Evolutionary conservation across 2,329 filamentous ascomycete species (phyloP).

Genomic region (Talaromyces albobiverticillius): DNA sequence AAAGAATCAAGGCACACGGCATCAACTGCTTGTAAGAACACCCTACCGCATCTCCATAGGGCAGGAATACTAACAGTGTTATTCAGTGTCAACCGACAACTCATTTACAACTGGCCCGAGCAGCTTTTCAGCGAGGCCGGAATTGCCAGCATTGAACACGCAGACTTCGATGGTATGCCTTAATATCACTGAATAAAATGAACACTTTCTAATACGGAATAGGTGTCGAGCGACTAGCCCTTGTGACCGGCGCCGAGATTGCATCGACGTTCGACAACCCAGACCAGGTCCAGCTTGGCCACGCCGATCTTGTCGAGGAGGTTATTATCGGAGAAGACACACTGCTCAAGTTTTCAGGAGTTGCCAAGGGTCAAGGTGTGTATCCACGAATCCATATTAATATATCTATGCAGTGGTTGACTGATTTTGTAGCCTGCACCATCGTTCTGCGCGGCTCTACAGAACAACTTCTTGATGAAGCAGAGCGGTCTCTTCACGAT

Average conservation of each 20-base stretch:
- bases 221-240: slow-evolving; percentile 78
- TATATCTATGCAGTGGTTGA: background rate
- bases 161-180: slow-evolving; percentile 82
- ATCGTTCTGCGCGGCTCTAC: slow-evolving; percentile 95
- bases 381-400: background rate
- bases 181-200: background rate
- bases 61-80: background rate
- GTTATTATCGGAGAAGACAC: slow-evolving; percentile 98
- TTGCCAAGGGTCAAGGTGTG: slow-evolving; percentile 50
- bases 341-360: slow-evolving; percentile 94
- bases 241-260: slow-evolving; percentile 97
- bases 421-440: slow-evolving; percentile 86
- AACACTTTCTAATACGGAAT: background rate
- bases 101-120: slow-evolving; percentile 99
- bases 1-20: slow-evolving; percentile 96
- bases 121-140: slow-evolving; percentile 97
- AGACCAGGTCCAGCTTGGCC: slow-evolving; percentile 91
- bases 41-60: background rate
- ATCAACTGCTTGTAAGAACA: slow-evolving; percentile 81
- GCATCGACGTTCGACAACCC: slow-evolving; percentile 97
- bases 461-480: slow-evolving; percentile 94
- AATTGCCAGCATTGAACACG: slow-evolving; percentile 98
- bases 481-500: slow-evolving; percentile 93
- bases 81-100: slow-evolving; percentile 78
- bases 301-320: slow-evolving; percentile 94